Evolutionary conservation across 192 early-diverging fungal species (phyloP).

Genomic region (Gonapodya sp.): DNA sequence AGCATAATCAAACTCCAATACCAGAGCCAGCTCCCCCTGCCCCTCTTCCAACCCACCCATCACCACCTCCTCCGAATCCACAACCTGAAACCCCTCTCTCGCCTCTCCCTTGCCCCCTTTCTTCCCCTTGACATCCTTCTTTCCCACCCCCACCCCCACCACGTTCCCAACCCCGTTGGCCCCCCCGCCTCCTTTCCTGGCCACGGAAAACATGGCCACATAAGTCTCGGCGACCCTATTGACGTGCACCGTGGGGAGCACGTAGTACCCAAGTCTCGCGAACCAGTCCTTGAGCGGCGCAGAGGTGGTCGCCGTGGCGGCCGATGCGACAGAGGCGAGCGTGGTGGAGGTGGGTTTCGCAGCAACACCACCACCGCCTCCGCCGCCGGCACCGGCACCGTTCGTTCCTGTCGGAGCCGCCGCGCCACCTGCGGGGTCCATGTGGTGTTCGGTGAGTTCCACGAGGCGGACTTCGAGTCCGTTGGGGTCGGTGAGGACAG

Average conservation of each 20-base stretch:
- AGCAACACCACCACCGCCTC: constrained; percentile 3
- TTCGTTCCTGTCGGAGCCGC: constrained; percentile 13
- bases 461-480: constrained; percentile 40
- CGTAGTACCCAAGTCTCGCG: constrained; percentile 39
- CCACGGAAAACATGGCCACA: background rate
- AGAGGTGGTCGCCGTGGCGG: background rate
- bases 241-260: constrained; percentile 22
- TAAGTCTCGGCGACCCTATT: background rate
- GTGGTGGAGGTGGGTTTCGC: background rate
- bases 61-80: background rate
- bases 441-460: constrained; percentile 30
- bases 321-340: background rate
- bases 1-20: background rate
- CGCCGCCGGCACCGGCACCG: background rate
- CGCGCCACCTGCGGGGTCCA: constrained; percentile 23
- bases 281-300: constrained; percentile 30
- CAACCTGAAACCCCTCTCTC: background rate
- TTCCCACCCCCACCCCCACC: background rate
- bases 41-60: background rate
- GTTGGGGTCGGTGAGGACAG: constrained; percentile 40
- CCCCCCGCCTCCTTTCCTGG: background rate
- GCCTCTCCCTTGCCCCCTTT: background rate
- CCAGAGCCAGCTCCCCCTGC: background rate
- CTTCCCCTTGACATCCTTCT: too few relatives aligned
- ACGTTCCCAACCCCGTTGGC: background rate